Conservation (phyloP, 164 flowering plant genomes). For the Santalum album region DNA sequence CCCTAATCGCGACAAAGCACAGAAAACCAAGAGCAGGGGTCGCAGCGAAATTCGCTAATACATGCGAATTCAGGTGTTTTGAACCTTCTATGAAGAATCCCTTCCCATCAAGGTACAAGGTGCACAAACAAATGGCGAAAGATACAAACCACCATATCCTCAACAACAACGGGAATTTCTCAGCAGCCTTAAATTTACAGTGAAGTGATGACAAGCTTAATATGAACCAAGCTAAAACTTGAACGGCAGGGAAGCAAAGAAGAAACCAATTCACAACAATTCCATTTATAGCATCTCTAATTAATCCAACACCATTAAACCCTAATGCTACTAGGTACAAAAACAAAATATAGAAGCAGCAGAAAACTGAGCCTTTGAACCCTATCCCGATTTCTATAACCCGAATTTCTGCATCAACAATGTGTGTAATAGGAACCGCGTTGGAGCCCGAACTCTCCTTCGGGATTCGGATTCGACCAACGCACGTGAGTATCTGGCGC, state of each 20-base stretch:
- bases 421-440: slow-evolving; percentile 17
- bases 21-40: slow-evolving; percentile 79
- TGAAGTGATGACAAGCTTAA: slow-evolving; percentile 64
- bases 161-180: slow-evolving; percentile 61
- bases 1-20: slow-evolving; percentile 59
- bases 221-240: slow-evolving; percentile 73
- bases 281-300: slow-evolving; percentile 28
- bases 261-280: slow-evolving; percentile 33
- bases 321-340: slow-evolving; percentile 61
- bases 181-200: slow-evolving; percentile 59
- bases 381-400: slow-evolving; percentile 38
- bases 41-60: slow-evolving; percentile 56
- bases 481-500: slow-evolving; percentile 39
- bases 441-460: slow-evolving; percentile 44
- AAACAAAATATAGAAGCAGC: slow-evolving; percentile 71
- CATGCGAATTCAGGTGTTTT: slow-evolving; percentile 49
- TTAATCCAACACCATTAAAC: slow-evolving; percentile 47
- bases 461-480: slow-evolving; percentile 36
- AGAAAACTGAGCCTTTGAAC: slow-evolving; percentile 43
- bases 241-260: slow-evolving; percentile 49
- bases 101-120: slow-evolving; percentile 62
- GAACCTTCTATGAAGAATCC: slow-evolving; percentile 40
- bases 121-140: slow-evolving; percentile 54
- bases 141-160: slow-evolving; percentile 89
- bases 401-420: slow-evolving; percentile 25